These are phyloP conservation scores for Russula olivacea DNA, from an alignment of 768 basidiomycete species.

Conservation along the genomic window DNA sequence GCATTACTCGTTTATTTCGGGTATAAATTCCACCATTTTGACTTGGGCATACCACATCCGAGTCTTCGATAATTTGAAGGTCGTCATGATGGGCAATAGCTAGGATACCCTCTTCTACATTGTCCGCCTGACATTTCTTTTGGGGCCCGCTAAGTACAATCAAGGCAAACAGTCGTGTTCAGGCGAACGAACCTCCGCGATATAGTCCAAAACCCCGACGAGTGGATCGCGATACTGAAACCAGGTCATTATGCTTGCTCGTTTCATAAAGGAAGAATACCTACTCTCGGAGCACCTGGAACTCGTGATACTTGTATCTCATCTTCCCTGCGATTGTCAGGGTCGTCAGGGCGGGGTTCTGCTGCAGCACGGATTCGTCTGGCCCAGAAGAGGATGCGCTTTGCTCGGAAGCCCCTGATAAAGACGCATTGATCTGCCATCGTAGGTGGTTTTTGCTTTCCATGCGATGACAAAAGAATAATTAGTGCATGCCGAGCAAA, in stretches of 20 bases:
- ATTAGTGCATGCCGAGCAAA: too few species aligned
- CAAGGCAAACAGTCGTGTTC: not conserved
- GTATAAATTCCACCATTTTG: not conserved
- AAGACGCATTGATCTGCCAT: conserved; percentile 12
- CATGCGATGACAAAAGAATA: too few species aligned
- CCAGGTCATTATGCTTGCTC: not conserved
- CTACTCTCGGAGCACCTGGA: not conserved
- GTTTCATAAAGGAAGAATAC: not conserved
- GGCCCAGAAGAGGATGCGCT: not conserved
- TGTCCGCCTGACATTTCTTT: too few species aligned
- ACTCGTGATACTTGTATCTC: not conserved
- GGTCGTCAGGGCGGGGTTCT: conserved; percentile 5
- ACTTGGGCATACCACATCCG: too few species aligned
- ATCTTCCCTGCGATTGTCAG: not conserved
- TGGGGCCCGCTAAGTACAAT: not conserved
- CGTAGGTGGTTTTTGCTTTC: too few species aligned
- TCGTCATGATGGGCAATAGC: too few species aligned
- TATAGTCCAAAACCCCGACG: conserved; percentile 9
- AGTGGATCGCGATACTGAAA: conserved; percentile 11
- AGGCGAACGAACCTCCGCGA: conserved; percentile 7
- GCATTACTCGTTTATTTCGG: not conserved
- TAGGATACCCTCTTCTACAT: too few species aligned
- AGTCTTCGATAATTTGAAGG: too few species aligned
- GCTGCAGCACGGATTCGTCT: not conserved
- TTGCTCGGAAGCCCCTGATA: conserved; percentile 15